phyloP scores from a whole-genome alignment of 2,329 filamentous ascomycete genomes.

The Neodidymelliopsis sp. region DNA sequence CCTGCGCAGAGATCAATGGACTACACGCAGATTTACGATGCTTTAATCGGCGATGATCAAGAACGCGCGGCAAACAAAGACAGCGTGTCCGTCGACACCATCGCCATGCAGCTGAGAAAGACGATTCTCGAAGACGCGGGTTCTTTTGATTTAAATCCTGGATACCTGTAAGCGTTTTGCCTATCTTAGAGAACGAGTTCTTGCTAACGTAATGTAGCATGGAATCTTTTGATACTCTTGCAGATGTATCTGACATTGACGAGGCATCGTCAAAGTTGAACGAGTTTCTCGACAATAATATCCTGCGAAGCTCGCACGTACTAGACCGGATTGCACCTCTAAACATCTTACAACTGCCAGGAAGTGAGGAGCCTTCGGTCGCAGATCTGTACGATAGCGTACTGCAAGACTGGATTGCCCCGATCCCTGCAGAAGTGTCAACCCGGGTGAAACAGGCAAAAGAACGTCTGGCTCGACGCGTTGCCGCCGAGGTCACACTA shows the following conservation, averaged over 20 bases:
- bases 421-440: conserved; percentile 36
- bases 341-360: conserved; percentile 21
- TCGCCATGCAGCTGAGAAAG: conserved; percentile 24
- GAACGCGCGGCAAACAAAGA: background rate
- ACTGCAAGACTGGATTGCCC: conserved; percentile 42
- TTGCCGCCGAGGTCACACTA: conserved; percentile 50
- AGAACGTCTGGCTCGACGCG: conserved; percentile 42
- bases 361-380: conserved; percentile 24
- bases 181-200: too few species aligned
- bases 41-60: conserved; percentile 12
- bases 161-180: conserved; percentile 33
- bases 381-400: conserved; percentile 41
- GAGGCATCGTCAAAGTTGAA: conserved; percentile 35
- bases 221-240: conserved; percentile 25
- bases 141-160: conserved; percentile 13
- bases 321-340: conserved; percentile 29
- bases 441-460: conserved; percentile 36
- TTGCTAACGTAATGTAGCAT: conserved; percentile 26
- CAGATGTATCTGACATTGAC: conserved; percentile 42
- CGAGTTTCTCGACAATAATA: conserved; percentile 19
- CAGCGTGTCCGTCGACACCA: conserved; percentile 18
- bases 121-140: conserved; percentile 18
- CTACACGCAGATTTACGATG: conserved; percentile 22
- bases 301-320: background rate
- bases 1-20: conserved; percentile 10